phyloP scores from a whole-genome alignment of 805 yeast genomes.

The Metschnikowia similis region DNA sequence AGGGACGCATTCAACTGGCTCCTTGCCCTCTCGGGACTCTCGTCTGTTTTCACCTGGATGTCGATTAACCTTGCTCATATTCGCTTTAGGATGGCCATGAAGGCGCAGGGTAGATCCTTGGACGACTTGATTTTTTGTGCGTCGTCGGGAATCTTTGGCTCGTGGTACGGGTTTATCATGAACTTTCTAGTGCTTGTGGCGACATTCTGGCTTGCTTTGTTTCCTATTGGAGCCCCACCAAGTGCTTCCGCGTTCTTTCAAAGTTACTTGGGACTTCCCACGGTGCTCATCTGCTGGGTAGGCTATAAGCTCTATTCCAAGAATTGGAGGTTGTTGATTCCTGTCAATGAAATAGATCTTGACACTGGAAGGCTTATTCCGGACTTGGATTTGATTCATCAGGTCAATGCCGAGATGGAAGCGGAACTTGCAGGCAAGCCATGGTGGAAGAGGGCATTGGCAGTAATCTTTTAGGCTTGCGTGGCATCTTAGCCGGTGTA shows the following conservation, averaged over 20 bases:
- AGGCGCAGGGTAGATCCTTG: constrained; percentile 36
- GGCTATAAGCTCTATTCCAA: constrained; percentile 22
- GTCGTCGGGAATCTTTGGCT: constrained; percentile 38
- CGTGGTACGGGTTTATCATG: constrained; percentile 22
- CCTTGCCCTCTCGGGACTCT: constrained; percentile 39
- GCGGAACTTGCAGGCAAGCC: constrained; percentile 8
- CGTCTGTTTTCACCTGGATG: constrained; percentile 43
- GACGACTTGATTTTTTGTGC: constrained; percentile 53
- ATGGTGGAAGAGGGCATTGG: constrained; percentile 11
- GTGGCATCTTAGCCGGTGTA: background rate
- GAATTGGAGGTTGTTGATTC: constrained; percentile 18
- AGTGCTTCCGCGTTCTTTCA: constrained; percentile 22
- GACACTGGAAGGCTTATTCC: constrained; percentile 23
- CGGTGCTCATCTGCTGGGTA: constrained; percentile 20
- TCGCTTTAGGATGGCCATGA: constrained; percentile 38
- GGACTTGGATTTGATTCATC: constrained; percentile 24
- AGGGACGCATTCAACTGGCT: constrained; percentile 39
- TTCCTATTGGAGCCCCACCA: constrained; percentile 23
- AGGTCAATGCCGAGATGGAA: constrained; percentile 18
- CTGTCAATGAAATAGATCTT: constrained; percentile 22
- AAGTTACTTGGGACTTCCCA: constrained; percentile 24
- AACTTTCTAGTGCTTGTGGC: constrained; percentile 21
- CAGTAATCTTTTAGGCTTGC: constrained; percentile 2
- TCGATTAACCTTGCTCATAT: constrained; percentile 39
- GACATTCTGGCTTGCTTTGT: constrained; percentile 26